Evolutionary conservation across 2,329 filamentous ascomycete species (phyloP).

Genomic region (Ramichloridium luteum): DNA sequence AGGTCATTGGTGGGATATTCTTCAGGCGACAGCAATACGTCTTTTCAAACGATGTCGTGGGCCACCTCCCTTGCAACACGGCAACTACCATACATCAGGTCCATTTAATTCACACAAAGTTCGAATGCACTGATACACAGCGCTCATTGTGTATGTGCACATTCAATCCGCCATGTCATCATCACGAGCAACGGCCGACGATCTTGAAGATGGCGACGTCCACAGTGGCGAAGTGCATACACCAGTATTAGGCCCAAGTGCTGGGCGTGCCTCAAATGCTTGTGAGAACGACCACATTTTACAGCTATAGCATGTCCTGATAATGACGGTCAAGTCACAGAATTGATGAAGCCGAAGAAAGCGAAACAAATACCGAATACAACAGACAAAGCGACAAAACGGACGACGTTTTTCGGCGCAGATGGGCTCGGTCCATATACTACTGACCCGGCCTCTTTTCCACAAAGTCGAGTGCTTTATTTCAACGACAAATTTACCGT

Average conservation of each 20-base stretch:
- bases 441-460: conserved; percentile 47
- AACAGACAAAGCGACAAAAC: conserved; percentile 19
- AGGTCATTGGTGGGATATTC: too few species aligned
- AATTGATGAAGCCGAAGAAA: conserved; percentile 34
- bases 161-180: conserved; percentile 7
- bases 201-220: conserved; percentile 13
- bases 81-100: too few species aligned
- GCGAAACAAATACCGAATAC: conserved; percentile 20
- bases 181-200: conserved; percentile 11
- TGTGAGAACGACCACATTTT: too few species aligned
- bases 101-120: too few species aligned
- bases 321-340: conserved; percentile 29
- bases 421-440: conserved; percentile 58
- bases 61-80: too few species aligned
- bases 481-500: conserved; percentile 58
- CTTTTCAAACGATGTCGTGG: too few species aligned
- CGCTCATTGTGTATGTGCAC: too few species aligned
- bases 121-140: too few species aligned
- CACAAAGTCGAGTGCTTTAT: conserved; percentile 49
- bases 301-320: conserved; percentile 15
- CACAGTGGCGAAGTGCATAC: too few species aligned
- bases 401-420: conserved; percentile 35
- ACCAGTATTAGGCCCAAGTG: too few species aligned
- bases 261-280: too few species aligned
- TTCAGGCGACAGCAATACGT: too few species aligned